Base-by-base conservation (phyloP, 1,284 basidiomycete species). In the Ceratobasidium sp. region DNA sequence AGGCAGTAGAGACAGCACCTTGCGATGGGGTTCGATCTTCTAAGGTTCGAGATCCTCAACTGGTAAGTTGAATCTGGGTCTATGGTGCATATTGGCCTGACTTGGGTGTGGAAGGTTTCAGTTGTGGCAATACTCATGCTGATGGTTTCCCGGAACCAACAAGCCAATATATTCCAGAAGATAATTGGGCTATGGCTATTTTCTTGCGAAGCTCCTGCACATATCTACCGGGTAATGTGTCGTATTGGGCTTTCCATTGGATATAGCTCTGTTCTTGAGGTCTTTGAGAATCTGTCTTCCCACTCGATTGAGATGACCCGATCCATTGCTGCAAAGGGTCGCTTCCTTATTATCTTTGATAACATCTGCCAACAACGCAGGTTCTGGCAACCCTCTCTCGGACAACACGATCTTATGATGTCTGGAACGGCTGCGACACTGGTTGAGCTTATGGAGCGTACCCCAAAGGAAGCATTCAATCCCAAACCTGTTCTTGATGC, bases 91-190 rank as follows among this genome's bases (percentile, higher is more conserved):
- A 60, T 25, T n/a, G n/a, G 21, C 36, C 30, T 30, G n/a, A 28
- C 12, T 28, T 5, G 11, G 23, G n/a, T 46, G 5, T 42, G 40
- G 42, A 49, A 64, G 42, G 28, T 64, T 28, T 42, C 62, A 6
- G 30, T 64, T n/a, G 44, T 51, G 12, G 42, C 62, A 18, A 46
- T 64, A 8, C 23, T 49, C 23, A 46, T 64, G 21, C 25, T 64
- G 44, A 30, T 48, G 14, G 40, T 51, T 2, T 64, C 62, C 1
- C 5, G 62, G 21, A 64, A 64, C 21, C 6, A 23, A 28, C 23
- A 16, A 14, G 62, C 28, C n/a, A 64, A 64, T 21, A 21, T 64
- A 1, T 64, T 64, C 18, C 62, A 64, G 62, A 64, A 64, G 42
- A 51, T 51, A 6, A 64, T 49, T 21, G 40, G 44, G 2, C 25